These are phyloP conservation scores for Daedaleopsis sinensis DNA, from an alignment of 768 basidiomycete genomes.

Conservation along the genomic window DNA sequence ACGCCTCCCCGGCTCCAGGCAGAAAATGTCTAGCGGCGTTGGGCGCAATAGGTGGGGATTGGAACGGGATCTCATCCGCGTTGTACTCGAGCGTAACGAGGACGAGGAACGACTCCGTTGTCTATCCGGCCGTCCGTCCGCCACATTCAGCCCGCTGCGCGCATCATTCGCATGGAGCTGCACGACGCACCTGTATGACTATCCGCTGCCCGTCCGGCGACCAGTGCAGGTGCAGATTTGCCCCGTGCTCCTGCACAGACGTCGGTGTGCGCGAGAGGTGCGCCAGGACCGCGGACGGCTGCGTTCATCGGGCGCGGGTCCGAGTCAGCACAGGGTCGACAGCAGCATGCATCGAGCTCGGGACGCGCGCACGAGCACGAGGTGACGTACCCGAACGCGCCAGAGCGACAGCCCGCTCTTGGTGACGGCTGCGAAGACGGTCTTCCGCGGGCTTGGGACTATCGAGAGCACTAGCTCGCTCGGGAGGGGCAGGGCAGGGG, in stretches of 20 bases:
- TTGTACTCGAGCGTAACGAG: constrained; percentile 67
- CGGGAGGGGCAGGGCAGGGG: constrained; percentile 72
- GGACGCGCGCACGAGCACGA: background rate
- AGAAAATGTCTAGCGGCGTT: constrained; percentile 68
- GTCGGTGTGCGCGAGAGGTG: constrained; percentile 74
- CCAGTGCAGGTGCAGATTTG: constrained; percentile 77
- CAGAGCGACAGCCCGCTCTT: constrained; percentile 73
- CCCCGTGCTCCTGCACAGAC: constrained; percentile 84
- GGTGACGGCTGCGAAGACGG: constrained; percentile 80
- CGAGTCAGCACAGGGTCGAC: background rate
- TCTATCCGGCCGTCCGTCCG: constrained; percentile 46
- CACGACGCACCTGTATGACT: constrained; percentile 68
- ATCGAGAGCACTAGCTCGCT: constrained; percentile 65
- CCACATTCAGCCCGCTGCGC: background rate
- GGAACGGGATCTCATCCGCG: constrained; percentile 57
- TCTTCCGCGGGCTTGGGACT: constrained; percentile 69
- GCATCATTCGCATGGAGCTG: background rate
- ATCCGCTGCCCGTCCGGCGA: constrained; percentile 80
- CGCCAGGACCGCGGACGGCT: constrained; percentile 77
- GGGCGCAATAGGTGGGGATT: constrained; percentile 51
- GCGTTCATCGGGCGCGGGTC: constrained; percentile 10
- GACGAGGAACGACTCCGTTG: constrained; percentile 78
- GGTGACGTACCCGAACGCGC: constrained; percentile 71
- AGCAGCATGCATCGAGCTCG: background rate
- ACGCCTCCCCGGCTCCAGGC: constrained; percentile 79